Percentiles rank a stretch among this genome's conserved stretches.
phyloP scores from a whole-genome alignment of 345 rosid species.

The Noccaea bulbosa region DNA sequence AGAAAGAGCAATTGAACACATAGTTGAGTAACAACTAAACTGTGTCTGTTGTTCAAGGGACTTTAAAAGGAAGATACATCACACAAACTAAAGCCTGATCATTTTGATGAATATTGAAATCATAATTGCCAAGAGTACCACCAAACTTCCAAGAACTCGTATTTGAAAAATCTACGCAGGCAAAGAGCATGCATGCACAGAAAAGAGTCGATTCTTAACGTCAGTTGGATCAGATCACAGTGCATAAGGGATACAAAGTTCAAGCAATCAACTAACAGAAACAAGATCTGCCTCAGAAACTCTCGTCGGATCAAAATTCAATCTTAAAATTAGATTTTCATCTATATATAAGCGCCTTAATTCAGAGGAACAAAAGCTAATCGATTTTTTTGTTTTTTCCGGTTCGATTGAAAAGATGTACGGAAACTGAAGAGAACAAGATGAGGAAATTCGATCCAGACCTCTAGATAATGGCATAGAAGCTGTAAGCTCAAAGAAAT shows the following conservation, averaged over 20 bases:
- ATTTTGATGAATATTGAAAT: not conserved
- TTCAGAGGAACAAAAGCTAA: conserved; percentile 35
- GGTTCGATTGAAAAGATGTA: not conserved
- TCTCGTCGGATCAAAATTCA: not conserved
- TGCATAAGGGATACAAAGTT: not conserved
- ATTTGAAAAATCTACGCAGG: not conserved
- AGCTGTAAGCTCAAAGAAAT: not conserved
- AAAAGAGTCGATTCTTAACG: no score
- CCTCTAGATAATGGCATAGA: conserved; percentile 41
- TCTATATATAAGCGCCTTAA: conserved; percentile 28
- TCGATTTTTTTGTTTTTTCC: not conserved
- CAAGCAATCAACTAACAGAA: not conserved
- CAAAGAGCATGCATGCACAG: not conserved
- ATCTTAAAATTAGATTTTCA: conserved; percentile 4
- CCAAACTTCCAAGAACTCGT: not conserved
- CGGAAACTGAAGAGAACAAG: not conserved
- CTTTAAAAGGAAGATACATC: not conserved
- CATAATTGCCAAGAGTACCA: not conserved
- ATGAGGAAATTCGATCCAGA: conserved; percentile 36
- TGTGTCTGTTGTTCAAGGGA: not conserved
- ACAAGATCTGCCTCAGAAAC: conserved; percentile 24
- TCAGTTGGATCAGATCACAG: not conserved
- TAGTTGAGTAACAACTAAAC: not conserved
- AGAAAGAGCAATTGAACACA: not conserved
- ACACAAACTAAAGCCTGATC: not conserved